Conservation (phyloP, 2,329 filamentous ascomycete species). For the Aureobasidium subglaciale region DNA sequence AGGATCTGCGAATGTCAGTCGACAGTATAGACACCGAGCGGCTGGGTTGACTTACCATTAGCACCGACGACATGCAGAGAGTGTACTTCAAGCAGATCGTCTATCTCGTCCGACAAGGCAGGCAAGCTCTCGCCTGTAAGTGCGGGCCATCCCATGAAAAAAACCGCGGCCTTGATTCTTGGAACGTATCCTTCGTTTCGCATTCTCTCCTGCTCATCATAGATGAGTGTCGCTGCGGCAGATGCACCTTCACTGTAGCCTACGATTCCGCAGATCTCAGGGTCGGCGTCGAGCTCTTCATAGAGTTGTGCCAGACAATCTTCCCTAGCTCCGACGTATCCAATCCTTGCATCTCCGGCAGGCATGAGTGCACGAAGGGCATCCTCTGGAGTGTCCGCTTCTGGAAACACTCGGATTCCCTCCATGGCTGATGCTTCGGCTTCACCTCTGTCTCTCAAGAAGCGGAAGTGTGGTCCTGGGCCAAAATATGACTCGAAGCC, state of each 20-base stretch:
- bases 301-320: neutral
- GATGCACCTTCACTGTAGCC: conserved; percentile 1
- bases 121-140: neutral
- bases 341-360: neutral
- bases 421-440: neutral
- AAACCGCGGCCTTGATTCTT: neutral
- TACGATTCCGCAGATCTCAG: neutral
- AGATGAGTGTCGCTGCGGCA: neutral
- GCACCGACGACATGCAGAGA: conserved; percentile 2
- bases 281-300: neutral
- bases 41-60: neutral
- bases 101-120: neutral
- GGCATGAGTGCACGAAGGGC: neutral
- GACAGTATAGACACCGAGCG: too few species aligned
- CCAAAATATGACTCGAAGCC: conserved; percentile 6
- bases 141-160: conserved; percentile 7
- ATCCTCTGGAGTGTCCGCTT: conserved; percentile 6
- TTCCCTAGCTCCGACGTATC: neutral
- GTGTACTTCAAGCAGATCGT: neutral
- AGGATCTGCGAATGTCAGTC: neutral
- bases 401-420: conserved; percentile 1
- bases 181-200: neutral
- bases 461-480: neutral
- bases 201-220: conserved; percentile 1
- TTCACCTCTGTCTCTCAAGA: neutral